Evolutionary conservation across 2,329 filamentous ascomycete genomes (phyloP), one percentile per base, ranked within the genome.

Genomic region (Aureobasidium subglaciale): DNA sequence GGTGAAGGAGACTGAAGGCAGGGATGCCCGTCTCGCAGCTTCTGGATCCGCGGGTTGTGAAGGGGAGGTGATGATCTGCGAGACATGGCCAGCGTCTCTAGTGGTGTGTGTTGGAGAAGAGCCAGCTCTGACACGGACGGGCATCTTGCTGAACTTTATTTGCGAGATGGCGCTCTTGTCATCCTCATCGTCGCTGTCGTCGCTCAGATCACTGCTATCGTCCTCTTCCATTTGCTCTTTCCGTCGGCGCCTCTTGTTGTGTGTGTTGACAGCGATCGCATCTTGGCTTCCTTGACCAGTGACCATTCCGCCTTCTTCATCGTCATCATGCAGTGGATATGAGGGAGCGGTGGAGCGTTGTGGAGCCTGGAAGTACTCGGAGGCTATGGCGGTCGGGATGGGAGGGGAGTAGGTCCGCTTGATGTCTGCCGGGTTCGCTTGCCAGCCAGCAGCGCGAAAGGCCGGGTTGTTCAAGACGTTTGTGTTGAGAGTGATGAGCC

Each of bases 61-160:
- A 1, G 81, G 81, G 15, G 80, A 82, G 1, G 79, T 82, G 30
- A 80, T 69, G 63, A 75, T 70, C n/a, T 80, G 70, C 3, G 78
- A 76, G 58, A 71, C 69, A 2, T 70, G 67, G 37, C 85, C 83
- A 41, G 78, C 77, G 24, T 83, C 70, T 58, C 79, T 82, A 15
- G 84, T 84, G 13, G 79, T 82, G 61, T 89, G 85, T 34, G 88
- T 84, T 3, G 92, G 92, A 45, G 92, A 96, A 0, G 91, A 96
- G 10, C 89, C 92, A 24, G 91, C 88, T 56, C 92, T 84, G 62
- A 84, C 84, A 27, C 91, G 83, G 40, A 96, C 80, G 1, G 93
- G 92, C 88, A 96, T 92, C 72, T 97, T 97, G 46, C 87, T 84
- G 71, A 99, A 99, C 67, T 92, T 91, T 68, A 97, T 96, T 69